Evolutionary conservation across 345 rosid genomes (phyloP), one percentile per base, ranked within the genome.

Genomic region (Sisymbrium altissimum): DNA sequence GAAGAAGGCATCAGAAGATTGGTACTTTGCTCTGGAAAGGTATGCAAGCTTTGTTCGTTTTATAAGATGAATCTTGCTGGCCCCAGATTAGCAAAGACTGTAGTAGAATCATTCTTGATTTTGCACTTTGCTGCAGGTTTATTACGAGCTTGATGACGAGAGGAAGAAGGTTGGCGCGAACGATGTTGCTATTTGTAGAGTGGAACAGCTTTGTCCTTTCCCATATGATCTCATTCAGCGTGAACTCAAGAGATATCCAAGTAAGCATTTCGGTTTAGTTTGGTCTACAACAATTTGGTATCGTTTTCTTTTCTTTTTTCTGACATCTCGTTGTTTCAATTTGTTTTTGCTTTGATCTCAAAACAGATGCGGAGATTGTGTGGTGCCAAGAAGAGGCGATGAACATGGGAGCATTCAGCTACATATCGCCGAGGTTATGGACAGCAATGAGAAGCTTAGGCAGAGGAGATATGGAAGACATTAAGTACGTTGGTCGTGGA

Each of bases 21-120:
- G 68, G 83, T 89, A 61, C 97, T 93, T 57, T 93, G 98, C 77
- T 93, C 98, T 44, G 98, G 97, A 74, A 93, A 89, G 94, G 98
- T 90, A 71, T 60, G 18, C 32, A 45, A 32, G 35, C 55, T 41
- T 33, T 48, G 30, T 35, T 45, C 54, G 25, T 10, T 49, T 6
- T 8, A 13, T n/a, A 23, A n/a, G 43, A 66, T 48, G 55, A 59
- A 25, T 67, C 35, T 68, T 67, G 50, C 19, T 66, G 4, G 49
- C 10, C 64, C 10, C 23, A 66, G 53, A 30, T 70, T 29, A 17
- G 53, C 30, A 41, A 43, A 49, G 29, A 62, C 23, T 46, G 45
- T 43, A 23, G 66, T 43, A 23, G 66, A 27, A 32, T 35, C 46
- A 46, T 30, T 49, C 32, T 60, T 32, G 6, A 15, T 30, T 45